phyloP scores from a whole-genome alignment of 768 basidiomycete species.

The Crucibulum laeve region DNA sequence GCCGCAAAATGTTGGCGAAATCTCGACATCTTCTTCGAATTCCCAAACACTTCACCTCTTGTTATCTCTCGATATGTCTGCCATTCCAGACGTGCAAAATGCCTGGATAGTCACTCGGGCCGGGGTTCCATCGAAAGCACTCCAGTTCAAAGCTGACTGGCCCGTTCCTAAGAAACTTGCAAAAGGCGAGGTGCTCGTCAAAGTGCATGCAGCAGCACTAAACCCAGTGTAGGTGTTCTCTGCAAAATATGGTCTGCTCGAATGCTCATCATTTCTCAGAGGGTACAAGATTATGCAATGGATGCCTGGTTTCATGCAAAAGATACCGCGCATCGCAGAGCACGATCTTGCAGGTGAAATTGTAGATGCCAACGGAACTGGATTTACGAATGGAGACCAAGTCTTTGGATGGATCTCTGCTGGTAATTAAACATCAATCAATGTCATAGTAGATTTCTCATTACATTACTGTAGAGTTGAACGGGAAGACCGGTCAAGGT shows the following conservation, averaged over 20 bases:
- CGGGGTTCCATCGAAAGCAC: conserved; percentile 27
- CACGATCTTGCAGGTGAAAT: conserved; percentile 63
- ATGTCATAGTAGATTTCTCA: background rate
- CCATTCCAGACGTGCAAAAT: conserved; percentile 27
- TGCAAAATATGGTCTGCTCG: background rate
- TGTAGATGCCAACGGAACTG: conserved; percentile 47
- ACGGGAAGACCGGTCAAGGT: conserved; percentile 41
- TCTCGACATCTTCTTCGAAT: background rate
- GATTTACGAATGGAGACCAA: conserved; percentile 54
- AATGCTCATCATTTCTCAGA: conserved; percentile 24
- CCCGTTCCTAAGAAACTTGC: conserved; percentile 29
- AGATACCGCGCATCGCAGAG: conserved; percentile 51
- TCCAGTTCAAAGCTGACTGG: conserved; percentile 29
- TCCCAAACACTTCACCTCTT: background rate
- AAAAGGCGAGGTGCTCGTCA: conserved; percentile 28
- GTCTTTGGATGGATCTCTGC: conserved; percentile 55
- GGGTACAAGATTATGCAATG: conserved; percentile 54
- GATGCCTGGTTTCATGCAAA: conserved; percentile 41
- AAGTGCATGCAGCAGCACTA: conserved; percentile 44
- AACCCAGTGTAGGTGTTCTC: conserved; percentile 58
- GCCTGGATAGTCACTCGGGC: conserved; percentile 32
- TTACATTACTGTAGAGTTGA: conserved; percentile 15
- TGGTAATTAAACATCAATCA: conserved; percentile 17
- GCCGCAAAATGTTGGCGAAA: no score
- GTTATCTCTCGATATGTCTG: conserved; percentile 3